These are phyloP conservation scores for Talaromyces marneffei DNA, from an alignment of 2,329 filamentous ascomycete species.

Conservation along the genomic window DNA sequence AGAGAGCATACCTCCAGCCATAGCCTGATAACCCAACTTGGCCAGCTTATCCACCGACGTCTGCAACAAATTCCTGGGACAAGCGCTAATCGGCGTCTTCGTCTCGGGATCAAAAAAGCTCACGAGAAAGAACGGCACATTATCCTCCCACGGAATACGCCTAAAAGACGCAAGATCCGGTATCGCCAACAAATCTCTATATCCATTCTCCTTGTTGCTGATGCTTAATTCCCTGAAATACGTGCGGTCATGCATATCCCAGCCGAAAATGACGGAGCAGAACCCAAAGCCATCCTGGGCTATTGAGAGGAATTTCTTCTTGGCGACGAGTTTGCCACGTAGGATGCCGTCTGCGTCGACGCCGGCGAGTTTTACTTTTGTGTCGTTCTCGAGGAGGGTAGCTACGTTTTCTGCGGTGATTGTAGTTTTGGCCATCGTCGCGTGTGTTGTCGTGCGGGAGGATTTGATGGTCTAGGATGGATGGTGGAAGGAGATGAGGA, in stretches of 20 bases:
- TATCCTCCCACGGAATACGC: slow-evolving; percentile 83
- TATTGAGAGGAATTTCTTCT: slow-evolving; percentile 85
- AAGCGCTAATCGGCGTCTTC: slow-evolving; percentile 64
- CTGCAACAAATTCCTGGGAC: slow-evolving; percentile 70
- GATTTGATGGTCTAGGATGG: not conserved
- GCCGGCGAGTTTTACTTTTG: slow-evolving; percentile 79
- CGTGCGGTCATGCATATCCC: slow-evolving; percentile 94
- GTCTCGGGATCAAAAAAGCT: slow-evolving; percentile 80
- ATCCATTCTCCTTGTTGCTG: slow-evolving; percentile 86
- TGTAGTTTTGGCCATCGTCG: slow-evolving; percentile 14
- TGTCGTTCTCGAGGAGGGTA: slow-evolving; percentile 62
- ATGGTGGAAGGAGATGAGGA: not conserved
- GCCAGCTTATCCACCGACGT: slow-evolving; percentile 62
- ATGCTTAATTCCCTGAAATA: slow-evolving; percentile 80
- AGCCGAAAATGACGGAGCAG: slow-evolving; percentile 90
- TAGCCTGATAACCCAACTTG: slow-evolving; percentile 66
- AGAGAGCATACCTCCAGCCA: slow-evolving; percentile 69
- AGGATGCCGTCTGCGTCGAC: slow-evolving; percentile 82
- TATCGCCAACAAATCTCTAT: slow-evolving; percentile 75
- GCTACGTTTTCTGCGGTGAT: slow-evolving; percentile 60
- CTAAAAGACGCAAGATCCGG: slow-evolving; percentile 73
- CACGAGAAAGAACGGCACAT: slow-evolving; percentile 79
- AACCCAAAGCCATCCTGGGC: slow-evolving; percentile 81
- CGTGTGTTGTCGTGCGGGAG: not conserved
- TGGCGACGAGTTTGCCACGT: slow-evolving; percentile 84